Evolutionary conservation across 1,284 basidiomycete genomes (phyloP), one percentile per base, ranked within the genome.

Genomic region (Cutaneotrichosporon cutaneum): DNA sequence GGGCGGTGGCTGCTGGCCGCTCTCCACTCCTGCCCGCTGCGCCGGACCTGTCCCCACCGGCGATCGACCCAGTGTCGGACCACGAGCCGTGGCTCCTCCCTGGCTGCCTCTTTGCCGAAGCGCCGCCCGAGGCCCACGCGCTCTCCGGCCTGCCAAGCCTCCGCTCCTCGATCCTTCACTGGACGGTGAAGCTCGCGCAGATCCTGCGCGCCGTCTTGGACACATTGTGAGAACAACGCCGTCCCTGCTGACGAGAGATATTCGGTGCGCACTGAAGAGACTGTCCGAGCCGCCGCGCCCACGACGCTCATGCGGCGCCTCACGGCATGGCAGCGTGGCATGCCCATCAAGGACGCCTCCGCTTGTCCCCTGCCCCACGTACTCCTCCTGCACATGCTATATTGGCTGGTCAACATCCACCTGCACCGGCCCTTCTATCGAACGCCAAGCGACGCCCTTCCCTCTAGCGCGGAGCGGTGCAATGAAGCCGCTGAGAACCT

Each of bases 341-440:
- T 66, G 21, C 67, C 64, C 2, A 45, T 68, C n/a, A 59, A 56
- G 16, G 61, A 61, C 21, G 47, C 58, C 21, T 60, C 62, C 18
- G 51, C 63, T 13, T 63, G 57, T 2, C 66, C 68, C 11, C 39
- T 70, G 6, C 68, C 68, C 4, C 68, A 70, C 47, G 58, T 64
- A 8, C 55, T 70, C 11, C 59, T 68, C 11, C 59, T 70, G 14
- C 66, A 70, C 60, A 59, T 66, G 54, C 56, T 54, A 7, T 70
- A 66, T 30, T 61, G 67, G 44, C 57, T 70, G 16, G 55, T 55
- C 11, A 45, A 59, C 11, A 65, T 70, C 6, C 67, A 65, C 47
- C 58, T 70, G 10, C 61, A 64, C 53, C 64, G 68, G 26, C 68
- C 68, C 2, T 70, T 63, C 54, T 70, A 70, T 26, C 60, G 68